Conservation (phyloP, 345 rosid species). For the Hibiscus syriacus region DNA sequence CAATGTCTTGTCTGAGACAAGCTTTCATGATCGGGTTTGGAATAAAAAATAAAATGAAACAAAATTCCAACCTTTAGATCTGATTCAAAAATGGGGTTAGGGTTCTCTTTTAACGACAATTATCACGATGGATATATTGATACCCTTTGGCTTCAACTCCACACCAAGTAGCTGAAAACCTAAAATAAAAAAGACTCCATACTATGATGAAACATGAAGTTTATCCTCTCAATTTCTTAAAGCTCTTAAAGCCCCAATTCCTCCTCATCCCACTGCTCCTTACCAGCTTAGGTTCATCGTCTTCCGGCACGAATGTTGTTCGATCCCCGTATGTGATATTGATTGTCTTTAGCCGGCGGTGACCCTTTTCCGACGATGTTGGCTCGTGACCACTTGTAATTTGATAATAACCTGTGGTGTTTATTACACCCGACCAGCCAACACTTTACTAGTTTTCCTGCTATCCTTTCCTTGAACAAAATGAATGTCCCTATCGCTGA, state of each 20-base stretch:
- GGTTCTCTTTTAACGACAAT: too few relatives aligned
- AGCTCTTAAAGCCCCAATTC: constrained; percentile 94
- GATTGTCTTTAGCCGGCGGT: constrained; percentile 32
- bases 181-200: background rate
- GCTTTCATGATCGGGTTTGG: background rate
- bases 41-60: background rate
- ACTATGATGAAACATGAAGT: background rate
- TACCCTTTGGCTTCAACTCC: too few relatives aligned
- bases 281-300: constrained; percentile 53
- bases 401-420: constrained; percentile 17
- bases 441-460: background rate
- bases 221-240: constrained; percentile 42
- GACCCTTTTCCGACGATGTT: constrained; percentile 19
- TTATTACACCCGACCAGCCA: constrained; percentile 35
- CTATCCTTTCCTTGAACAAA: background rate
- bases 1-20: too few relatives aligned
- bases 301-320: constrained; percentile 15
- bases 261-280: constrained; percentile 86
- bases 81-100: background rate
- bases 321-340: constrained; percentile 4
- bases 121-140: too few relatives aligned
- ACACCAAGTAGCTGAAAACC: background rate
- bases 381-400: constrained; percentile 19
- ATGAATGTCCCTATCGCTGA: constrained; percentile 2
- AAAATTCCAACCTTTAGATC: background rate